These are phyloP conservation scores for Thalassiosira ordinaria DNA, from an alignment of 352 stramenopile species.

Conservation along the genomic window DNA sequence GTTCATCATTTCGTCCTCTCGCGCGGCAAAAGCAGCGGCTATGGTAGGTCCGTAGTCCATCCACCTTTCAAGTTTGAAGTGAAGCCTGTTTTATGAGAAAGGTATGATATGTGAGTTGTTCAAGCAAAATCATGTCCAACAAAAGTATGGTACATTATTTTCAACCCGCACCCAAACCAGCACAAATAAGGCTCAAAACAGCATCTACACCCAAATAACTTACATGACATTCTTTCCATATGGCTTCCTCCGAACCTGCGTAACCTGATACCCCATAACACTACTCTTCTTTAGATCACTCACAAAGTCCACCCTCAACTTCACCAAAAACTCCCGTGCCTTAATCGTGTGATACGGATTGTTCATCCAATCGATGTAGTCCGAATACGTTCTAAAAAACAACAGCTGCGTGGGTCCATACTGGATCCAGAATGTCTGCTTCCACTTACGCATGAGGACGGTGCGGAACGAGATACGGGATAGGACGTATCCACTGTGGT, in stretches of 20 bases:
- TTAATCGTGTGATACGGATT: conserved; percentile 82
- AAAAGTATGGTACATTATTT: no score
- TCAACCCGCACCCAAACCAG: neutral
- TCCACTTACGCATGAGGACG: conserved; percentile 86
- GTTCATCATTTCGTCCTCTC: conserved; percentile 75
- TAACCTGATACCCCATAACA: conserved; percentile 85
- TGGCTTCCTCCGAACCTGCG: conserved; percentile 75
- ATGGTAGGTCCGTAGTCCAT: conserved; percentile 90
- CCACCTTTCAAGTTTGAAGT: conserved; percentile 89
- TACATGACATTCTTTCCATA: conserved; percentile 83
- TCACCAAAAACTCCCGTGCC: conserved; percentile 85
- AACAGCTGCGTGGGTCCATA: conserved; percentile 79
- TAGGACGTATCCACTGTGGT: conserved; percentile 78
- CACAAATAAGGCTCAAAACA: no score
- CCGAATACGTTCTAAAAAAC: conserved; percentile 72
- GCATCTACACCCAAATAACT: conserved; percentile 17
- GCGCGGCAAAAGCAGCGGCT: conserved; percentile 87
- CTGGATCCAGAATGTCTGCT: conserved; percentile 85
- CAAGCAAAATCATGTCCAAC: no score
- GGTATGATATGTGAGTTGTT: neutral
- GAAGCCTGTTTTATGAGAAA: no score
- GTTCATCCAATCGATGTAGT: conserved; percentile 85
- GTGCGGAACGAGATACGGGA: conserved; percentile 84
- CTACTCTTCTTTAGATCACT: conserved; percentile 84
- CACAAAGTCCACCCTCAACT: conserved; percentile 85